A percentile compares a stretch with the other conserved stretches of the same genome.
phyloP scores from a whole-genome alignment of 1,284 basidiomycete genomes.

The Cryptococcus sp. region DNA sequence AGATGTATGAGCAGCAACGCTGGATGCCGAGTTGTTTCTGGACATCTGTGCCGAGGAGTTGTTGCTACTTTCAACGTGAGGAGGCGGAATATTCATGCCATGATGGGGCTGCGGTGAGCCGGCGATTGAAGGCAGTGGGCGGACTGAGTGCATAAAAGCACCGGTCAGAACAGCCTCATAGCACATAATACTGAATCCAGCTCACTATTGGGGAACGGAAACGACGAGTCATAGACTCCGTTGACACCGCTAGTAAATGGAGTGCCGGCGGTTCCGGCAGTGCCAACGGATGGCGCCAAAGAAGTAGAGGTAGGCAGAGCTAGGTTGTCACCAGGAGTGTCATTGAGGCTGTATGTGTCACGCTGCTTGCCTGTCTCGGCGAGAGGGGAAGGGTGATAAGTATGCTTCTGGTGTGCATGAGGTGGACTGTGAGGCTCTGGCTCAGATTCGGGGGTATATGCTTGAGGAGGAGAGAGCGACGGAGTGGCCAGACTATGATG shows the following conservation, averaged over 20 bases:
- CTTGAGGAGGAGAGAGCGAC: conserved; percentile 19
- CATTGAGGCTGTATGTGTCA: conserved; percentile 7
- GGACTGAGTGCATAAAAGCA: conserved; percentile 27
- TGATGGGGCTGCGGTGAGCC: conserved; percentile 25
- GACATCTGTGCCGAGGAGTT: conserved; percentile 42
- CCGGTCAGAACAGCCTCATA: neutral
- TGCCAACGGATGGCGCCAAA: conserved; percentile 4
- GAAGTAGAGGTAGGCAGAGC: neutral
- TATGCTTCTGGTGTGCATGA: conserved; percentile 9
- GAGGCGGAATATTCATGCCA: conserved; percentile 42
- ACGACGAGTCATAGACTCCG: conserved; percentile 29
- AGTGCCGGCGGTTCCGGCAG: neutral
- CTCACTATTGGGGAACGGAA: conserved; percentile 44
- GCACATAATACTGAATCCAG: neutral
- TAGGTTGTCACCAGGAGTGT: neutral
- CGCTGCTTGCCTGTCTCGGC: conserved; percentile 1
- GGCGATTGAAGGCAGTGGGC: conserved; percentile 37
- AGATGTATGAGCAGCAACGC: conserved; percentile 12
- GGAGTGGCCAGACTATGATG: conserved; percentile 7
- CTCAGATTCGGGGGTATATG: conserved; percentile 29
- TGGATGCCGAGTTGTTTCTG: conserved; percentile 33
- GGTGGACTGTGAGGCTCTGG: conserved; percentile 20
- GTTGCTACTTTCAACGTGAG: conserved; percentile 6
- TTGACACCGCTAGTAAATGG: neutral
- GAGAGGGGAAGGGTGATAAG: conserved; percentile 14